phyloP scores from a whole-genome alignment of 2,329 filamentous ascomycete genomes.

The Fusarium sp. region DNA sequence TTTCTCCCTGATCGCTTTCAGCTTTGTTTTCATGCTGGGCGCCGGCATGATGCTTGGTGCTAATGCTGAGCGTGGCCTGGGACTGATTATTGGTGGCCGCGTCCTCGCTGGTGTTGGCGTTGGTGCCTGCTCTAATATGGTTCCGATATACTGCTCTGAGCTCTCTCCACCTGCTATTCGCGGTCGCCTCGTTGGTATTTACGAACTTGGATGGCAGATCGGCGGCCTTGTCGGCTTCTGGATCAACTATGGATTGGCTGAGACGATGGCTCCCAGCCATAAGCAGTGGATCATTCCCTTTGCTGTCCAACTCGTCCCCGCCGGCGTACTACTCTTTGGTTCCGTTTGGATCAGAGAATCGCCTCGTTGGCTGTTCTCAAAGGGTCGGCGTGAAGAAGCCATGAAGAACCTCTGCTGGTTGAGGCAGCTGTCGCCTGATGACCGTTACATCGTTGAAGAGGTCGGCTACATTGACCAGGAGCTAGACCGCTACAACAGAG shows the following conservation, averaged over 20 bases:
- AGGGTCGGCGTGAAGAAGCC: conserved; percentile 72
- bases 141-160: conserved; percentile 74
- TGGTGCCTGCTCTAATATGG: conserved; percentile 74
- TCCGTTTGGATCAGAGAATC: conserved; percentile 74
- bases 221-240: conserved; percentile 75
- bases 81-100: conserved; percentile 72
- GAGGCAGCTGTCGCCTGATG: conserved; percentile 67
- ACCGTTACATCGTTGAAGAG: conserved; percentile 81
- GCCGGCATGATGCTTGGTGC: conserved; percentile 80
- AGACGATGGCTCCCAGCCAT: conserved; percentile 59
- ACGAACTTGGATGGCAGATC: conserved; percentile 76
- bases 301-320: conserved; percentile 76
- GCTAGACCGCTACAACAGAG: conserved; percentile 73
- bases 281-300: conserved; percentile 73
- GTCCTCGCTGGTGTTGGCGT: conserved; percentile 76
- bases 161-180: conserved; percentile 73
- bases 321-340: conserved; percentile 72
- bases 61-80: conserved; percentile 72
- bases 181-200: conserved; percentile 75
- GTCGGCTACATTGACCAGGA: conserved; percentile 79
- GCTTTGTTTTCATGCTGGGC: conserved; percentile 76
- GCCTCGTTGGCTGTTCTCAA: conserved; percentile 78
- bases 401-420: conserved; percentile 75
- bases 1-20: conserved; percentile 73
- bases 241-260: conserved; percentile 75